Evolutionary conservation across 2,329 filamentous ascomycete genomes (phyloP).

Genomic region (Lachnellula cervina): DNA sequence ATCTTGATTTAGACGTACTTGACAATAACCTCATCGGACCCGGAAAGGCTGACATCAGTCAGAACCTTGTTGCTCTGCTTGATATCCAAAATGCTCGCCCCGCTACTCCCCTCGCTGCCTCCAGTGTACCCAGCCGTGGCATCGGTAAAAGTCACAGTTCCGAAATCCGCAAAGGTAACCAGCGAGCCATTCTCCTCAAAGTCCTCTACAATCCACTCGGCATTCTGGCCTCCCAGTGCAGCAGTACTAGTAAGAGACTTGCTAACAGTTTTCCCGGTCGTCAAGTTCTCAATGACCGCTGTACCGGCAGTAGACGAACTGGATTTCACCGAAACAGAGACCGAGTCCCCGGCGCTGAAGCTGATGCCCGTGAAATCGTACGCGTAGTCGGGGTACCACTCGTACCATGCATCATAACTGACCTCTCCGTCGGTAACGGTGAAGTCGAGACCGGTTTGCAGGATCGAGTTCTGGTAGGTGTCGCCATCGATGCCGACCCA

Average conservation of each 20-base stretch:
- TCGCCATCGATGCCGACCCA: conserved; percentile 52
- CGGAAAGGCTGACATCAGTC: not conserved
- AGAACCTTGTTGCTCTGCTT: not conserved
- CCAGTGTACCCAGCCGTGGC: not conserved
- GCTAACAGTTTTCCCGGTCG: conserved; percentile 39
- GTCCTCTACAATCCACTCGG: conserved; percentile 48
- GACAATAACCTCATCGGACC: not conserved
- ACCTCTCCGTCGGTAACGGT: conserved; percentile 33
- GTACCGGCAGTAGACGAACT: conserved; percentile 37
- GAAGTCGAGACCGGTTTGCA: conserved; percentile 53
- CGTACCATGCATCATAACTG: conserved; percentile 51
- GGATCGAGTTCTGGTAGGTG: conserved; percentile 46
- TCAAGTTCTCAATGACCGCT: conserved; percentile 41
- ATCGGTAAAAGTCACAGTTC: conserved; percentile 39
- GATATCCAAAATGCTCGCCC: not conserved
- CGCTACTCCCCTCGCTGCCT: not conserved
- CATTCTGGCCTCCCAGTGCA: conserved; percentile 39
- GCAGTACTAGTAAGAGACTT: conserved; percentile 35
- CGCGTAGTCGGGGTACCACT: conserved; percentile 42
- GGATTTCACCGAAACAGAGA: conserved; percentile 27
- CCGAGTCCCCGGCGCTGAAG: conserved; percentile 38
- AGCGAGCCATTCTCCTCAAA: conserved; percentile 34
- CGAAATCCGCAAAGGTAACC: conserved; percentile 43
- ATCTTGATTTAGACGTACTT: not conserved
- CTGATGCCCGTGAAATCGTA: conserved; percentile 30